phyloP scores from a whole-genome alignment of 306 rosid genomes.

The Mimosa pudica region DNA sequence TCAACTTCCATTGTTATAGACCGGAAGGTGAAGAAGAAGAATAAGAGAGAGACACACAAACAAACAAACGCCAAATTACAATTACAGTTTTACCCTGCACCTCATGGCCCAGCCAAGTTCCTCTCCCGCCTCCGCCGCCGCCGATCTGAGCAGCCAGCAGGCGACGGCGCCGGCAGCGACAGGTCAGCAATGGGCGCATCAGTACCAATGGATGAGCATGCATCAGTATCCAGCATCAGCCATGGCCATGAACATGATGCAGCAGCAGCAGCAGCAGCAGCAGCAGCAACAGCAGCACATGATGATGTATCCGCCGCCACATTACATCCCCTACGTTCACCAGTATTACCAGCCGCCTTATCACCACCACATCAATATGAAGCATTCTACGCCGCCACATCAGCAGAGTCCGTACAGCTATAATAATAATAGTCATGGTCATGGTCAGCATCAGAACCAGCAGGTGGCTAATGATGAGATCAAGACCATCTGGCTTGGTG shows the following conservation, averaged over 20 bases:
- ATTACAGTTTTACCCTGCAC: no score
- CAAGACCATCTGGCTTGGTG: slow-evolving; percentile 94
- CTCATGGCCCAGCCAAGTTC: slow-evolving; percentile 60
- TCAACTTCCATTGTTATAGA: neutral
- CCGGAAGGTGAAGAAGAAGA: neutral
- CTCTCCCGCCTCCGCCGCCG: slow-evolving; percentile 47
- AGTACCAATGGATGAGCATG: slow-evolving; percentile 87
- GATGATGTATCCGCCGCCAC: slow-evolving; percentile 95
- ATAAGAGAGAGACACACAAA: neutral
- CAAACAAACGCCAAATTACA: no score
- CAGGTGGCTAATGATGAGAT: slow-evolving; percentile 62
- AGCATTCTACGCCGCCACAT: slow-evolving; percentile 24
- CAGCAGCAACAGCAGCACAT: slow-evolving; percentile 95
- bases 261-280: slow-evolving; percentile 85
- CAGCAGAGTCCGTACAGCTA: neutral
- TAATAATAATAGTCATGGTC: no score
- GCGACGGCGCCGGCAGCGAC: slow-evolving; percentile 36
- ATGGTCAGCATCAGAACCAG: no score
- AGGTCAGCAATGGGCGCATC: slow-evolving; percentile 40
- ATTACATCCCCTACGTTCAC: slow-evolving; percentile 63
- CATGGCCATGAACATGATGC: slow-evolving; percentile 94
- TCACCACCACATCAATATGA: neutral
- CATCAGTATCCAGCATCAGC: slow-evolving; percentile 83
- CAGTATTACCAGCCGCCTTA: slow-evolving; percentile 24
- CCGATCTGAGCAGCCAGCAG: slow-evolving; percentile 57